phyloP scores from a whole-genome alignment of 768 basidiomycete genomes.

The Mycena vitilis region DNA sequence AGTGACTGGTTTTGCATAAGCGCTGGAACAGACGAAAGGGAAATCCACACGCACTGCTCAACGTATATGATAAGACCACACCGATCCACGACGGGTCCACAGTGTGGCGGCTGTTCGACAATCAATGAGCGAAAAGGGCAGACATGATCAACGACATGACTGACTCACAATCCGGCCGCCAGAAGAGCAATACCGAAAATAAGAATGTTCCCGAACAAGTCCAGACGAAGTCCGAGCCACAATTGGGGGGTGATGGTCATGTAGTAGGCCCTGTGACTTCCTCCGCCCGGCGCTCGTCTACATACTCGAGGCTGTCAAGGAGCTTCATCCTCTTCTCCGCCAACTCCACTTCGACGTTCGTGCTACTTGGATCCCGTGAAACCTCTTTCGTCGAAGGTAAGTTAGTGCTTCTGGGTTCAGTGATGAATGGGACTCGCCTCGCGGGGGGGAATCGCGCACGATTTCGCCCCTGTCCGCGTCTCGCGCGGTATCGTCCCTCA shows the following conservation, averaged over 20 bases:
- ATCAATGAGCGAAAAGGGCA: not conserved
- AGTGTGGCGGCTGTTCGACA: slow-evolving; percentile 39
- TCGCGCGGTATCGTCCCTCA: too few relatives aligned
- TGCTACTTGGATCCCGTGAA: too few relatives aligned
- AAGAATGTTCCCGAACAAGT: slow-evolving; percentile 74
- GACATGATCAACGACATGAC: not conserved
- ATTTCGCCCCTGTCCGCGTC: too few relatives aligned
- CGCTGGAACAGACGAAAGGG: not conserved
- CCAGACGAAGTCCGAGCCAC: slow-evolving; percentile 73
- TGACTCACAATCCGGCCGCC: slow-evolving; percentile 66
- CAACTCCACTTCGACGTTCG: too few relatives aligned
- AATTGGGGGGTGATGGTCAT: slow-evolving; percentile 73
- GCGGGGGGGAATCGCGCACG: too few relatives aligned
- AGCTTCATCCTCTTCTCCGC: too few relatives aligned
- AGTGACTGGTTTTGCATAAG: slow-evolving; percentile 51
- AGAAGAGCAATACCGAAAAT: slow-evolving; percentile 79
- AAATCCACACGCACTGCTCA: slow-evolving; percentile 54
- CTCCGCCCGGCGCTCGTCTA: not conserved
- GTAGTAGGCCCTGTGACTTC: slow-evolving; percentile 59
- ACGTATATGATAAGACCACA: slow-evolving; percentile 68
- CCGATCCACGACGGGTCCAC: slow-evolving; percentile 64
- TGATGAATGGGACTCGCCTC: too few relatives aligned
- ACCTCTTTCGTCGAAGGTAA: too few relatives aligned
- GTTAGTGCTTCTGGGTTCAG: too few relatives aligned
- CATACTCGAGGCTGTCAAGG: too few relatives aligned